Base-by-base conservation (phyloP, 208 protist species). In the Wallacemonas sp. region DNA sequence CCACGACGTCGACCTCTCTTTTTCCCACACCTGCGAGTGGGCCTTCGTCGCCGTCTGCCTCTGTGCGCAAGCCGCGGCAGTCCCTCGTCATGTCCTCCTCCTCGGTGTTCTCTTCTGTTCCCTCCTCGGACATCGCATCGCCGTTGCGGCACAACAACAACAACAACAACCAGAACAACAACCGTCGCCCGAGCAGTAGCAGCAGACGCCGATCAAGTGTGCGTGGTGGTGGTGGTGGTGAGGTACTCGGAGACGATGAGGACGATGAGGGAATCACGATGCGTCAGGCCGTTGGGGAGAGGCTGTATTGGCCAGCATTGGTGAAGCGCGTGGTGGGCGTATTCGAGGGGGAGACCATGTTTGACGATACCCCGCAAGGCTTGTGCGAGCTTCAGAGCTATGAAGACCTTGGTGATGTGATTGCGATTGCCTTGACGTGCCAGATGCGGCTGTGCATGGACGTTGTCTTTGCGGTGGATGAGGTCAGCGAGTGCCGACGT, bases 271-370 rank as follows among this genome's bases (percentile, higher is more conserved):
- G n/a, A n/a, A n/a, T n/a, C n/a, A n/a, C n/a, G n/a, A n/a, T 14
- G 36, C 45, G 58, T 9, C 56, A 45, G n/a, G 41, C 47, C 6
- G 27, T 28, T 4, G 70, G 71, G 4, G 39, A 70, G 28, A 56
- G 60, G 31, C 66, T 88, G 14, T 93, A 93, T 45, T 93, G 86
- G 86, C 86, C 86, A 9, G 86, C 86, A 15, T 72, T 74, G 72
- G 72, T 93, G 44, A 85, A 61, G 2, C 62, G 72, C 22, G 68
- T 82, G 4, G 47, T 75, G 3, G 80, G 80, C 26, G 67, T 79
- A n/a, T 79, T 86, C 62, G 68, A 73, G 55, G 72, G 79, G n/a
- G n/a, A 26, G 9, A 22, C 53, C n/a, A 28, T 79, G 2, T 75
- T 86, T 30, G 49, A 82, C 41, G 70, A 76, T 41, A 64, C 72